Conservation (phyloP, 2,329 filamentous ascomycete genomes). For the Aspergillus sp. region DNA sequence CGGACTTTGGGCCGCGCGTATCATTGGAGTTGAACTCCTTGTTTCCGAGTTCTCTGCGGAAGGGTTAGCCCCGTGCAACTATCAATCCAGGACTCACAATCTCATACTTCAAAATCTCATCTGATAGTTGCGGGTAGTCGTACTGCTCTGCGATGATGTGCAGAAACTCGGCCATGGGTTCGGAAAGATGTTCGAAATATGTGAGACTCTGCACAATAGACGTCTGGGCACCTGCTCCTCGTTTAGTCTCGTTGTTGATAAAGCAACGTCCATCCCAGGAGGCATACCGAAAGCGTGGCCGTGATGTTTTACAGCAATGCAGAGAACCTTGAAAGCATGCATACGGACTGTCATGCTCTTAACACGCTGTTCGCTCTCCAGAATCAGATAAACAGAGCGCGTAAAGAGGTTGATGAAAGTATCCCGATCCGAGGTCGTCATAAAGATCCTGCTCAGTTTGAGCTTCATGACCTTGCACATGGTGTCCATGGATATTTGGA, state of each 20-base stretch:
- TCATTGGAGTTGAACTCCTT: conserved; percentile 99
- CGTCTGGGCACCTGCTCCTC: conserved; percentile 76
- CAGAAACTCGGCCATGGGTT: conserved; percentile 97
- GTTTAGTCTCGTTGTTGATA: conserved; percentile 17
- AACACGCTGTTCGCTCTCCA: conserved; percentile 90
- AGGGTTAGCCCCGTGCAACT: conserved; percentile 9
- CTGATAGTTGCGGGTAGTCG: conserved; percentile 91
- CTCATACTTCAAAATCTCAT: conserved; percentile 72
- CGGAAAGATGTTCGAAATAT: conserved; percentile 97
- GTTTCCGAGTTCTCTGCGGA: conserved; percentile 76
- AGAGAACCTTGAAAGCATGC: conserved; percentile 96
- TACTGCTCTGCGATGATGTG: conserved; percentile 96
- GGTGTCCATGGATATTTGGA: conserved; percentile 83
- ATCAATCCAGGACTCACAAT: background rate
- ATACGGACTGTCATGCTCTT: conserved; percentile 89
- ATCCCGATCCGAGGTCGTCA: conserved; percentile 94
- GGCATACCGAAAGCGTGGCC: conserved; percentile 84
- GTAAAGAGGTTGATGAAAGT: conserved; percentile 93
- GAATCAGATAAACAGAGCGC: conserved; percentile 84
- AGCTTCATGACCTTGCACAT: conserved; percentile 96
- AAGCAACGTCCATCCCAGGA: background rate
- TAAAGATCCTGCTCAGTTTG: conserved; percentile 87
- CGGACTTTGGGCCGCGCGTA: conserved; percentile 90
- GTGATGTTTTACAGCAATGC: conserved; percentile 95
- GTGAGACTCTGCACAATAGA: conserved; percentile 97